These are phyloP conservation scores for Termitomyces sp. DNA, from an alignment of 768 basidiomycete genomes.

Conservation along the genomic window DNA sequence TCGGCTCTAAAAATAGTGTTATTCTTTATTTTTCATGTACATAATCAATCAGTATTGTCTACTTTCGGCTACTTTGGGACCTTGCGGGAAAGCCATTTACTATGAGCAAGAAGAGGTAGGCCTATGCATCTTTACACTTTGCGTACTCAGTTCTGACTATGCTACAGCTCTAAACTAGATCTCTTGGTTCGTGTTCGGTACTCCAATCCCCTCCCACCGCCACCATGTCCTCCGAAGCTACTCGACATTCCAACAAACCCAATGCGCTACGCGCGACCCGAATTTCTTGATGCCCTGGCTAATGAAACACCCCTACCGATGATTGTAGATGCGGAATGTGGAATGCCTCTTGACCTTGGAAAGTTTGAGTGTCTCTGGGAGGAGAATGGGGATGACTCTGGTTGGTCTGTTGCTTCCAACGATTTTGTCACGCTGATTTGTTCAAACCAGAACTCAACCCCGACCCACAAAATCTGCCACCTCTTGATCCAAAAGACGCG, in stretches of 20 bases:
- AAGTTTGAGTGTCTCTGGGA: slow-evolving; percentile 82
- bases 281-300: slow-evolving; percentile 77
- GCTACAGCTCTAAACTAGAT: slow-evolving; percentile 62
- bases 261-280: slow-evolving; percentile 79
- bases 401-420: slow-evolving; percentile 29
- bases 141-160: background rate
- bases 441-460: slow-evolving; percentile 49
- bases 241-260: slow-evolving; percentile 90
- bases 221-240: slow-evolving; percentile 95
- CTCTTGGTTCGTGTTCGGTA: slow-evolving; percentile 92
- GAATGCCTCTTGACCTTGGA: slow-evolving; percentile 91
- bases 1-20: background rate
- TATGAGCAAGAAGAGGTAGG: slow-evolving; percentile 22
- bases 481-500: slow-evolving; percentile 70
- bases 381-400: slow-evolving; percentile 64
- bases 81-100: background rate
- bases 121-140: background rate
- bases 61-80: background rate
- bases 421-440: background rate
- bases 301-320: slow-evolving; percentile 84
- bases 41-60: background rate
- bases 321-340: slow-evolving; percentile 95
- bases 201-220: slow-evolving; percentile 89
- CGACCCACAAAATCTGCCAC: slow-evolving; percentile 48
- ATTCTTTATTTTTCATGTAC: background rate